Evolutionary conservation across 129 eudicot genomes (phyloP).

Genomic region (Chrysanthemum makinoi): DNA sequence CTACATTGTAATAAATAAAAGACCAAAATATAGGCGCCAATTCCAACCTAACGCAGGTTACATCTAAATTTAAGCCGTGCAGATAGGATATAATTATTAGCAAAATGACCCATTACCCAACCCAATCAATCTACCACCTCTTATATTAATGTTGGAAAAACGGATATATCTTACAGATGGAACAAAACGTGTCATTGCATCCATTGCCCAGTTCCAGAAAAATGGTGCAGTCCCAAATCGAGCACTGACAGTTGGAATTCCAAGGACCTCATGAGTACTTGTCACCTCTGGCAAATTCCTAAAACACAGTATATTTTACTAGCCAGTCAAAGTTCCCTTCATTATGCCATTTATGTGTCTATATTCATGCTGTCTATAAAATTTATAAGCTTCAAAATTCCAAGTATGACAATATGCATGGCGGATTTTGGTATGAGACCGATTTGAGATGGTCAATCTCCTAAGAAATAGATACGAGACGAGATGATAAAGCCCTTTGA

Average conservation of each 20-base stretch:
- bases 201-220: constrained; percentile 99
- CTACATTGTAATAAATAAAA: too few relatives aligned
- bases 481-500: too few relatives aligned
- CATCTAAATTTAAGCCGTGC: too few relatives aligned
- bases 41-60: not conserved
- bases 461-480: too few relatives aligned
- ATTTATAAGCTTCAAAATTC: not conserved
- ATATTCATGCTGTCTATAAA: constrained; percentile 1
- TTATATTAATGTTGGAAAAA: not conserved
- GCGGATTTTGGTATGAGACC: not conserved
- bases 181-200: constrained; percentile 64
- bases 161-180: constrained; percentile 51
- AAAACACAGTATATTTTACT: constrained; percentile 9
- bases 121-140: constrained; percentile 11
- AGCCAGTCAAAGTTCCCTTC: constrained; percentile 2
- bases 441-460: too few relatives aligned
- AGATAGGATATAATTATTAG: too few relatives aligned
- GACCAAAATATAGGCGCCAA: not conserved
- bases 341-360: not conserved
- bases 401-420: constrained; percentile 2
- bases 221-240: constrained; percentile 97
- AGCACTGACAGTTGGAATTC: constrained; percentile 94
- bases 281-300: constrained; percentile 95
- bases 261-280: constrained; percentile 69
- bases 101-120: constrained; percentile 1